Base-by-base conservation (phyloP, 23 red algal genomes). In the Agarophyton chilense region DNA sequence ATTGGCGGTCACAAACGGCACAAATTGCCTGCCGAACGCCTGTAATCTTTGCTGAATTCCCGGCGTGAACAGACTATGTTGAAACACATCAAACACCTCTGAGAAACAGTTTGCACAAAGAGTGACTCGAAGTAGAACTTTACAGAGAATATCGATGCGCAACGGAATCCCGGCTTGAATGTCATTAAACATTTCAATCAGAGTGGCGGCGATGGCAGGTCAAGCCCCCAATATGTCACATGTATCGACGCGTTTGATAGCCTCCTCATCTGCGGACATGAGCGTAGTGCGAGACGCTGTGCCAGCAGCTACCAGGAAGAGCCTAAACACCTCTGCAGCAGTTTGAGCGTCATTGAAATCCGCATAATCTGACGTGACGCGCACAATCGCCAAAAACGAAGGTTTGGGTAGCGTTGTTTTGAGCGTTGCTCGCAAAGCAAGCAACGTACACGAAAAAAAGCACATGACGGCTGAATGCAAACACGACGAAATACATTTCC, bases 1-100 rank as follows among this genome's bases (percentile, higher is more conserved):
- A 52, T 94, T 45, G 24, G 66, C 31, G 24, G 87, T 44, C 6
- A 86, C 71, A 70, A 85, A 94, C 25, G 76, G 58, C 49, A 87
- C 52, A 47, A 66, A 94, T 72, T 94, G 91, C 72, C 87, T 94
- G 13, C 91, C 91, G 19, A 94, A 39, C 32, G 55, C 51, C 9
- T 85, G 72, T 0, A 94, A 68, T 31, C 91, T 24, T 18, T 33
- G 16, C n/a, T 81, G 88, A 6, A 82, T 61, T 42, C 88, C 88
- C 19, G 88, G 60, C 19, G 75, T 82, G 34, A 73, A 56, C 42
- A 91, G 44, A 11, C 44, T 74, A 0, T 43, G 64, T 5, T 47
- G 25, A 13, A 82, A 38, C 13, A 91, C 88, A 21, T 82, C 64
- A 22, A 81, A 68, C 32, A 81, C 88, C 33, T 91, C 88, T 9